phyloP scores from a whole-genome alignment of 139 green algal genomes.

The Chlorella vulgaris region DNA sequence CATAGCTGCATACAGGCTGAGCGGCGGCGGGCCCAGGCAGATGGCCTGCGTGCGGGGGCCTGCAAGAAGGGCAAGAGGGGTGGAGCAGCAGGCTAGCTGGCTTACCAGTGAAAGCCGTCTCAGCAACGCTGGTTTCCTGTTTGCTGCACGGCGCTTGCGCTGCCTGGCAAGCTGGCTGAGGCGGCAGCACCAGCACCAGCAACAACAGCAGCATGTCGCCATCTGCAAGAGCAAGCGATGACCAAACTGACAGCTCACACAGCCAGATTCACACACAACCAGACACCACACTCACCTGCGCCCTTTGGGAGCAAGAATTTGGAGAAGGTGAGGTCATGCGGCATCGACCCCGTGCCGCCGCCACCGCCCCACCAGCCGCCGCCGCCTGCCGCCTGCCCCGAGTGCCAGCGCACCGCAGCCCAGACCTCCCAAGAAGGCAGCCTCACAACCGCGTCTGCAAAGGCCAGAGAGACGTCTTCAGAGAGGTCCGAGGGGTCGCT shows the following conservation, averaged over 20 bases:
- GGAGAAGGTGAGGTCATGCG: conserved; percentile 29
- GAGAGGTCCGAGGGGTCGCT: conserved; percentile 40
- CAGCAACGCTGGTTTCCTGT: too few relatives aligned
- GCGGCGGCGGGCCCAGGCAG: conserved; percentile 46
- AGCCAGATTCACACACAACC: too few relatives aligned
- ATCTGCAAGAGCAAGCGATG: background rate
- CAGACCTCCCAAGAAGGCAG: conserved; percentile 51
- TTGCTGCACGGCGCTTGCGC: too few relatives aligned
- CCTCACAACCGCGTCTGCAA: conserved; percentile 54
- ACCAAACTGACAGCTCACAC: background rate
- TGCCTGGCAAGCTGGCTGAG: too few relatives aligned
- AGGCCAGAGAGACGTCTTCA: conserved; percentile 64
- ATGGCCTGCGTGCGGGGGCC: conserved; percentile 31
- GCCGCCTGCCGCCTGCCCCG: background rate
- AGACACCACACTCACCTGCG: background rate
- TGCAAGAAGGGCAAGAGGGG: background rate
- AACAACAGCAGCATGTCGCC: background rate
- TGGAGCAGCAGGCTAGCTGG: too few relatives aligned
- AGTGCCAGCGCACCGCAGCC: conserved; percentile 20
- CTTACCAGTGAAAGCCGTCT: background rate
- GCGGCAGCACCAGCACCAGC: too few relatives aligned
- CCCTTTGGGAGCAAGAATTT: conserved; percentile 54
- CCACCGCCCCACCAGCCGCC: conserved; percentile 33
- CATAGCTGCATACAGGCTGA: conserved; percentile 56
- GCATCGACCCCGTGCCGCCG: background rate